These are phyloP conservation scores for Ensete glaucum DNA, from an alignment of 176 grass and related monocot species.

Conservation along the genomic window DNA sequence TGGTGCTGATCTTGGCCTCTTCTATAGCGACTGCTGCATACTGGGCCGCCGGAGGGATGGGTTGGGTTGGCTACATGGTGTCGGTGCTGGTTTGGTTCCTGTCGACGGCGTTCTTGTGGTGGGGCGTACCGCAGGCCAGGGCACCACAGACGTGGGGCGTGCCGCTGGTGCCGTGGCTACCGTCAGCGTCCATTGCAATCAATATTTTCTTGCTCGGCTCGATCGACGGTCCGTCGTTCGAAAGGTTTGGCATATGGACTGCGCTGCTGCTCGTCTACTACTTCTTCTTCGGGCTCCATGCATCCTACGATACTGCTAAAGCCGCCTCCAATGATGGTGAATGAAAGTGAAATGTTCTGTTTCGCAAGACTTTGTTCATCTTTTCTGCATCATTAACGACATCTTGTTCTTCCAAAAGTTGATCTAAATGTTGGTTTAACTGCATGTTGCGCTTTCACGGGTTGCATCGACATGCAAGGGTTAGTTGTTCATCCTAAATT, in stretches of 20 bases:
- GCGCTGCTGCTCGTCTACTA: slow-evolving; percentile 7
- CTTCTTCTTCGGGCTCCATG: slow-evolving; percentile 9
- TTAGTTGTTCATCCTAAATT: no score
- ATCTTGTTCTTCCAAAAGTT: no score
- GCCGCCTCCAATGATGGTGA: neutral
- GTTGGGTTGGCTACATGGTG: slow-evolving; percentile 42
- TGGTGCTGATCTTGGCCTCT: slow-evolving; percentile 27
- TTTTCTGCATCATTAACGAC: no score
- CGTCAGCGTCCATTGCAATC: slow-evolving; percentile 44
- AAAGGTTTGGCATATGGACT: slow-evolving; percentile 7
- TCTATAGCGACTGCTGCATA: slow-evolving; percentile 24
- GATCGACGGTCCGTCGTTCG: slow-evolving; percentile 4
- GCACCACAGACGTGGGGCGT: slow-evolving; percentile 44
- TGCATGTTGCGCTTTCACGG: no score
- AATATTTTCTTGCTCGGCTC: slow-evolving; percentile 13
- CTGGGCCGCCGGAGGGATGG: slow-evolving; percentile 7
- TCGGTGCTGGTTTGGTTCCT: slow-evolving; percentile 26
- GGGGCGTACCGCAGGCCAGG: slow-evolving; percentile 44
- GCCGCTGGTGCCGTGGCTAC: slow-evolving; percentile 64
- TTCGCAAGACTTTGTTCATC: no score
- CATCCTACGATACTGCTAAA: slow-evolving; percentile 13
- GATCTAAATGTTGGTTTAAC: no score
- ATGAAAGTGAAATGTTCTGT: neutral
- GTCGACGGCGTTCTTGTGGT: slow-evolving; percentile 33
- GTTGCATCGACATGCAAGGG: no score